Evolutionary conservation across 1,284 basidiomycete species (phyloP).

Genomic region (Leccinum variabile): DNA sequence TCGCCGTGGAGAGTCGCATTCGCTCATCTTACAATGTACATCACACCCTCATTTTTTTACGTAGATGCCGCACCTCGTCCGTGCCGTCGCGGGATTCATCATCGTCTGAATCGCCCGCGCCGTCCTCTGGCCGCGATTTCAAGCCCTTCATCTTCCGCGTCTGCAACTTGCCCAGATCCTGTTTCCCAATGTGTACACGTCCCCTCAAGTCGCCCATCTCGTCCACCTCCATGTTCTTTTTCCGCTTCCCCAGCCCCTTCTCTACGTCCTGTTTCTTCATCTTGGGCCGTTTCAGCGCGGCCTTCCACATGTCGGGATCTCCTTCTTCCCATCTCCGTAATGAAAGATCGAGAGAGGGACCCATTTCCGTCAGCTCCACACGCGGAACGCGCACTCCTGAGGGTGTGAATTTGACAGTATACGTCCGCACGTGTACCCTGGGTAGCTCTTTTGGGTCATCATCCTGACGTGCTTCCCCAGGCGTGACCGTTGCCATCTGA

Average conservation of each 20-base stretch:
- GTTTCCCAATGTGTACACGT: slow-evolving; percentile 84
- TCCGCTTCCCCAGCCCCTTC: slow-evolving; percentile 88
- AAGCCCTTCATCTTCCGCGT: slow-evolving; percentile 91
- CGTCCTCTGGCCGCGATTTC: slow-evolving; percentile 46
- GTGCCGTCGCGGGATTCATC: slow-evolving; percentile 33
- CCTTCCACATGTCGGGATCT: slow-evolving; percentile 78
- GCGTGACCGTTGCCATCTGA: slow-evolving; percentile 46
- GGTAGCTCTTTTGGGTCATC: slow-evolving; percentile 59
- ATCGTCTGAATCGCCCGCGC: slow-evolving; percentile 25
- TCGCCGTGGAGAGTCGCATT: not conserved
- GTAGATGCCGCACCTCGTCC: slow-evolving; percentile 13
- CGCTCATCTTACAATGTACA: not conserved
- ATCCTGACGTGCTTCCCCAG: slow-evolving; percentile 21
- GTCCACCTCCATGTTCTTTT: slow-evolving; percentile 95
- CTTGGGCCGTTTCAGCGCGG: slow-evolving; percentile 84
- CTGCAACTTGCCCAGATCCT: slow-evolving; percentile 88
- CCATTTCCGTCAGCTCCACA: slow-evolving; percentile 86
- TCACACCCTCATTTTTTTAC: slow-evolving; percentile 19
- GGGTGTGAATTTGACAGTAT: slow-evolving; percentile 73
- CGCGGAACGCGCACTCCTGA: slow-evolving; percentile 80
- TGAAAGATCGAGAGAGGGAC: slow-evolving; percentile 85
- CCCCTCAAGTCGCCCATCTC: slow-evolving; percentile 98
- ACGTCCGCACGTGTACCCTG: slow-evolving; percentile 86
- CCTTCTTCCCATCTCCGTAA: slow-evolving; percentile 77
- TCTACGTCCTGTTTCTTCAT: slow-evolving; percentile 83